Percentiles rank a stretch among this genome's conserved stretches.
These are phyloP conservation scores for Lactifluus pinguis DNA, from an alignment of 768 basidiomycete genomes.

Conservation along the genomic window DNA sequence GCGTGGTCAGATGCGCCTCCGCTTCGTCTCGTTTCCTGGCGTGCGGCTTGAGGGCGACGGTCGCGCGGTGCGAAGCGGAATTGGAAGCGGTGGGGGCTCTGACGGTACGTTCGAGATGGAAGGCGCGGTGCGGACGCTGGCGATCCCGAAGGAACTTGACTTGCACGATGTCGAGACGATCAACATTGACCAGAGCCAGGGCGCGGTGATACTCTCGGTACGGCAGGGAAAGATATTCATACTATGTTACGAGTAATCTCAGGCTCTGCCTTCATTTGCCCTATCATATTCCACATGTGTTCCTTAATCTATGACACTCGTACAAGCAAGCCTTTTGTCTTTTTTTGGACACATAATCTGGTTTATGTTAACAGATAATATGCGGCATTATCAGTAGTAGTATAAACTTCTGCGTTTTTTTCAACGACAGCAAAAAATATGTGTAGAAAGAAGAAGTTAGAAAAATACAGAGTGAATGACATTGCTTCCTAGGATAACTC, in stretches of 20 bases:
- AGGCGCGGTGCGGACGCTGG: conserved; percentile 45
- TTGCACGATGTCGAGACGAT: conserved; percentile 62
- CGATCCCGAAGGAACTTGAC: conserved; percentile 56
- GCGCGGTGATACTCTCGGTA: conserved; percentile 60
- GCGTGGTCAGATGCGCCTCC: conserved; percentile 40
- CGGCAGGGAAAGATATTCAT: conserved; percentile 65
- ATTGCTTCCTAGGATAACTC: too few species aligned
- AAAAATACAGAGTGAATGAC: too few species aligned
- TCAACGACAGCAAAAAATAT: too few species aligned
- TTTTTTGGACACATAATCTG: too few species aligned
- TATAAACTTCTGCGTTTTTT: too few species aligned
- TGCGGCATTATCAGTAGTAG: too few species aligned
- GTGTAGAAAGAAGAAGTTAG: too few species aligned
- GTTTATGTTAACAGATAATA: too few species aligned
- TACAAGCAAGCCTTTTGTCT: too few species aligned
- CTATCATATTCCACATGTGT: not conserved
- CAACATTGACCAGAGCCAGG: conserved; percentile 71
- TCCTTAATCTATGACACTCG: too few species aligned
- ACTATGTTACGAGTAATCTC: conserved; percentile 45
- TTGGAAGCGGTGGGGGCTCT: conserved; percentile 8
- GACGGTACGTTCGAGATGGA: conserved; percentile 33
- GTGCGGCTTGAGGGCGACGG: conserved; percentile 31
- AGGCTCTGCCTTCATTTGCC: not conserved
- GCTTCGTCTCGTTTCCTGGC: conserved; percentile 66
- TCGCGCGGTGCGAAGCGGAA: conserved; percentile 11